These are phyloP conservation scores for Cerioporus squamosus DNA, from an alignment of 1,284 basidiomycete species.

Conservation along the genomic window DNA sequence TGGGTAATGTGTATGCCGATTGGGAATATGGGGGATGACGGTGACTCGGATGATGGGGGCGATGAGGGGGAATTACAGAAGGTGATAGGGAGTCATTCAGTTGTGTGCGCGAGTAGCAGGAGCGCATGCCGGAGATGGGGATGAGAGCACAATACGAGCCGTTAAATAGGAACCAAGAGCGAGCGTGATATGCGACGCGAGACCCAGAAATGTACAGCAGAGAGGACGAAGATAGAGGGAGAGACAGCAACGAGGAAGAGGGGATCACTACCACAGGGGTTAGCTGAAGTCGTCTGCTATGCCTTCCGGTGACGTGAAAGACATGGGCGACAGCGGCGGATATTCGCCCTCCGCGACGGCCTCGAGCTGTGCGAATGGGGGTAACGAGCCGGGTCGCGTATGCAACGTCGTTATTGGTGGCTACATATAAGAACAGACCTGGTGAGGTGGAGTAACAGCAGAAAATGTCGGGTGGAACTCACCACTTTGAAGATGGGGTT, in stretches of 20 bases:
- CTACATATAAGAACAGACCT: conserved; percentile 35
- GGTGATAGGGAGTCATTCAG: conserved; percentile 7
- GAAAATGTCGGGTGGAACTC: conserved; percentile 41
- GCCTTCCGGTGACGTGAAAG: conserved; percentile 61
- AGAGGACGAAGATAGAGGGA: conserved; percentile 4
- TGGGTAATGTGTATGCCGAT: conserved; percentile 1
- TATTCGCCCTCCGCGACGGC: conserved; percentile 79
- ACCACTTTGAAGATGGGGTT: conserved; percentile 94
- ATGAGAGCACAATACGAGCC: conserved; percentile 21
- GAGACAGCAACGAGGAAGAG: conserved; percentile 5
- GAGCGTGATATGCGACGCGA: conserved; percentile 27
- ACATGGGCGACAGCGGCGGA: conserved; percentile 73
- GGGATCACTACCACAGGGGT: conserved; percentile 21
- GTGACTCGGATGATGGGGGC: not conserved
- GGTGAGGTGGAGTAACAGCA: conserved; percentile 19
- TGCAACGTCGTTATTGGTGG: conserved; percentile 51
- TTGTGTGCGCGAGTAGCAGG: conserved; percentile 14
- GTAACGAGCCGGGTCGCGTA: conserved; percentile 48
- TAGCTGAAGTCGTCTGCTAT: conserved; percentile 37
- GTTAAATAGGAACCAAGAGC: conserved; percentile 32
- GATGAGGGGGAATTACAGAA: conserved; percentile 8
- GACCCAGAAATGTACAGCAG: conserved; percentile 22
- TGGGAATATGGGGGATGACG: not conserved
- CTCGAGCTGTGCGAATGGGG: conserved; percentile 78
- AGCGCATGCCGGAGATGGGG: conserved; percentile 20